Conservation (phyloP, 2,329 filamentous ascomycete species). For the Xenosphaeropsis pyriputrescens region DNA sequence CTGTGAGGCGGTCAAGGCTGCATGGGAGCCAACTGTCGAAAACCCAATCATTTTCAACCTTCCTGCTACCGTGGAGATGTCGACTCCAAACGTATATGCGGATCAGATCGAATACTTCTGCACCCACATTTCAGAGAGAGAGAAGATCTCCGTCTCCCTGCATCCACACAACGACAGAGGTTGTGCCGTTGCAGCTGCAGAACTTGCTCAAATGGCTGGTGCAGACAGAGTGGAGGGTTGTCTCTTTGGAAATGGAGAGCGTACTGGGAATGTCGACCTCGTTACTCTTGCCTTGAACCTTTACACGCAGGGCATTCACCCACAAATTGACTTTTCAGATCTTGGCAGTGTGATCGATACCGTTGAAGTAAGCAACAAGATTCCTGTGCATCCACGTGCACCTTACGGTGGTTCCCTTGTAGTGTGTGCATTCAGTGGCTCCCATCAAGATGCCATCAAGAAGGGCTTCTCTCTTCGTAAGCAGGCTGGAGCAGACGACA, state of each 20-base stretch:
- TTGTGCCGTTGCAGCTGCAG: constrained; percentile 76
- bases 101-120: constrained; percentile 97
- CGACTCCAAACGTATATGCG: constrained; percentile 89
- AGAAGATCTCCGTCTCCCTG: constrained; percentile 78
- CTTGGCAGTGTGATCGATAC: constrained; percentile 74
- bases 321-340: constrained; percentile 82
- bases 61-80: constrained; percentile 88
- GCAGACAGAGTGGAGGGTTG: constrained; percentile 90
- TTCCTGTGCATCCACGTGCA: constrained; percentile 76
- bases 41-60: constrained; percentile 92
- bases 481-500: constrained; percentile 36
- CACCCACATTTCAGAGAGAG: constrained; percentile 65
- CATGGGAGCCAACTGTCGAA: constrained; percentile 71
- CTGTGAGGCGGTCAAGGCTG: constrained; percentile 85
- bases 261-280: constrained; percentile 90
- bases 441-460: constrained; percentile 92
- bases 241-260: constrained; percentile 86
- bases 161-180: constrained; percentile 94
- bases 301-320: constrained; percentile 82
- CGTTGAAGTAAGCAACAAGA: constrained; percentile 89
- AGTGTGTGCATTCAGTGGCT: constrained; percentile 83
- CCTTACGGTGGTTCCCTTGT: constrained; percentile 87
- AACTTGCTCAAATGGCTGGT: constrained; percentile 91
- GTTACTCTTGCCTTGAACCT: constrained; percentile 87
- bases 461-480: constrained; percentile 71